Conservation (phyloP, 2,329 filamentous ascomycete species). For the Scedosporium apiospermum region DNA sequence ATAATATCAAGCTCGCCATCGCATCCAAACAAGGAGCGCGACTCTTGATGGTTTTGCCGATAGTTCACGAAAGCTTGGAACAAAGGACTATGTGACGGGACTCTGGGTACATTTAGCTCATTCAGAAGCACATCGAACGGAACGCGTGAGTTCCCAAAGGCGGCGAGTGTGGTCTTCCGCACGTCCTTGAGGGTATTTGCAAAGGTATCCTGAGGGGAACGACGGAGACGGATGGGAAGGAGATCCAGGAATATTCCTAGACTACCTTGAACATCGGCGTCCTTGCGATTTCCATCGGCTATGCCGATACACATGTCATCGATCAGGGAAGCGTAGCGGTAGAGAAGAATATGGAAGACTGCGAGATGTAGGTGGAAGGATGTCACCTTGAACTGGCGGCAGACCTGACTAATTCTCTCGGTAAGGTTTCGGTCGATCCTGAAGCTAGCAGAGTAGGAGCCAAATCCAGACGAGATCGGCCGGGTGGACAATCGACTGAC, state of each 20-base stretch:
- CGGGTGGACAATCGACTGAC: constrained; percentile 5
- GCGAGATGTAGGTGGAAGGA: constrained; percentile 39
- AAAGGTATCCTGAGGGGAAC: constrained; percentile 12
- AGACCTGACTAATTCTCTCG: constrained; percentile 9
- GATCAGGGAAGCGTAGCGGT: constrained; percentile 11
- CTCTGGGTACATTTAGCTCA: constrained; percentile 28
- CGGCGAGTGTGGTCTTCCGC: constrained; percentile 18
- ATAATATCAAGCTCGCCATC: constrained; percentile 13
- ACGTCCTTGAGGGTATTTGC: constrained; percentile 9
- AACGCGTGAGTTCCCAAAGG: constrained; percentile 27
- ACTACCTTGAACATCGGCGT: constrained; percentile 15
- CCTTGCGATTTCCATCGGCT: constrained; percentile 23
- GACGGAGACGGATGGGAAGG: constrained; percentile 28
- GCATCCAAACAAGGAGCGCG: constrained; percentile 15
- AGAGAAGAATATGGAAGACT: constrained; percentile 23
- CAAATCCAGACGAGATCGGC: not conserved
- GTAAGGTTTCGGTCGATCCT: constrained; percentile 5
- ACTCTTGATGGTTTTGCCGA: constrained; percentile 20
- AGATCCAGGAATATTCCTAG: constrained; percentile 35
- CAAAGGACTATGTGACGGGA: constrained; percentile 27
- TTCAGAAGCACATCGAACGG: constrained; percentile 36
- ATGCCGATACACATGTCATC: constrained; percentile 35
- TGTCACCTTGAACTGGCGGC: constrained; percentile 12
- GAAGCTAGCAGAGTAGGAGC: constrained; percentile 2
- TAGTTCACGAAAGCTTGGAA: constrained; percentile 41